Conservation (phyloP, 192 early-diverging fungal genomes). For the Piromyces finnis region DNA sequence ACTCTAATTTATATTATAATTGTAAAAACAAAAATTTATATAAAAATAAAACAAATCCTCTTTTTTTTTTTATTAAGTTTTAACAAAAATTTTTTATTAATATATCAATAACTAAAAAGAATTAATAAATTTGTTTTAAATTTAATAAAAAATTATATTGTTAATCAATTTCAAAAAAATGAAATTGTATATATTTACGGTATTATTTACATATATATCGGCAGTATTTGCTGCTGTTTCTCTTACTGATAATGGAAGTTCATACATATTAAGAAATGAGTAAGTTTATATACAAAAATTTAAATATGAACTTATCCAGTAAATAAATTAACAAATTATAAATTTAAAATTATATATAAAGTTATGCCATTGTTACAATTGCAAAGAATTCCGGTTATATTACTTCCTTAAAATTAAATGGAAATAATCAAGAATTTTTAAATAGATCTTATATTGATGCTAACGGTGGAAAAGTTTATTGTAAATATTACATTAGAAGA, state of each 20-base stretch:
- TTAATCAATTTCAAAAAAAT: no score
- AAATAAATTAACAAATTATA: no score
- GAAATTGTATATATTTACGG: not conserved
- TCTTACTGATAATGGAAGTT: not conserved
- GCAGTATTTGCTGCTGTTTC: not conserved
- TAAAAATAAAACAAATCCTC: no score
- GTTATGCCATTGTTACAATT: not conserved
- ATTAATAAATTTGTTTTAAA: no score
- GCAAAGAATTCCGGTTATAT: not conserved
- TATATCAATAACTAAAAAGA: no score
- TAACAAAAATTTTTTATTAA: no score
- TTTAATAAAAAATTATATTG: no score
- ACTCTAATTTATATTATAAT: no score
- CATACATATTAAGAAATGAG: not conserved
- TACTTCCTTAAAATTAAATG: not conserved
- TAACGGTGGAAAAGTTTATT: not conserved
- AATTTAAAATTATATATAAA: not conserved
- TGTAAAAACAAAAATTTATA: no score
- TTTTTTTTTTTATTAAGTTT: no score
- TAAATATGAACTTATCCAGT: no score
- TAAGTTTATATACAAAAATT: not conserved
- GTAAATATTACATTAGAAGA: not conserved
- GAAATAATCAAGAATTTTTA: not conserved
- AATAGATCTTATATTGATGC: not conserved
- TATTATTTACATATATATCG: not conserved